Percentiles rank a stretch among this genome's conserved stretches.
These are phyloP conservation scores for Suillus luteus DNA, from an alignment of 768 basidiomycete species.

Conservation along the genomic window DNA sequence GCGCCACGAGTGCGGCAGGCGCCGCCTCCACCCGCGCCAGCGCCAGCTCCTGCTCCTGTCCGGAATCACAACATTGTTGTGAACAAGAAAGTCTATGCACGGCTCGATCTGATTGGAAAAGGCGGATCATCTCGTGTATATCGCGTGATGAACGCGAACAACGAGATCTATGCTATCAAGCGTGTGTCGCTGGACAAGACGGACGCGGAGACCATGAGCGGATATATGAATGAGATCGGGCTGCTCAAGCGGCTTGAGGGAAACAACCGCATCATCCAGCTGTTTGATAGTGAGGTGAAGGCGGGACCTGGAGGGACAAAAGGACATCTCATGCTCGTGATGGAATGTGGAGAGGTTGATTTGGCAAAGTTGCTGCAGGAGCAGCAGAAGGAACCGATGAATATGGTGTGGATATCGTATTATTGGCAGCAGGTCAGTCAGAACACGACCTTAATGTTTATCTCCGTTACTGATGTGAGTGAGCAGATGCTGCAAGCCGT, in stretches of 20 bases:
- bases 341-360: slow-evolving; percentile 98
- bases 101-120: slow-evolving; percentile 87
- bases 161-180: slow-evolving; percentile 88
- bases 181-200: slow-evolving; percentile 88
- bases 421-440: slow-evolving; percentile 92
- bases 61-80: slow-evolving; percentile 43
- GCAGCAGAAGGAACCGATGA: slow-evolving; percentile 79
- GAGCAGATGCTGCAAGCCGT: slow-evolving; percentile 95
- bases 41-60: slow-evolving; percentile 26
- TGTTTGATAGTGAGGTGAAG: slow-evolving; percentile 90
- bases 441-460: not conserved
- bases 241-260: slow-evolving; percentile 93
- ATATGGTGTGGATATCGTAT: slow-evolving; percentile 93
- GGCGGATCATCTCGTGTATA: slow-evolving; percentile 97
- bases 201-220: slow-evolving; percentile 84
- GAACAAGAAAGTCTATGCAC: slow-evolving; percentile 81
- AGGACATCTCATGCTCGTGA: slow-evolving; percentile 79
- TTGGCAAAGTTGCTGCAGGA: slow-evolving; percentile 82
- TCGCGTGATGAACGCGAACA: slow-evolving; percentile 77
- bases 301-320: slow-evolving; percentile 62
- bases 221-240: slow-evolving; percentile 96
- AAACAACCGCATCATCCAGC: slow-evolving; percentile 86
- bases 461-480: slow-evolving; percentile 6
- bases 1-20: slow-evolving; percentile 29
- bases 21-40: slow-evolving; percentile 37